These are phyloP conservation scores for Proliferodiscus dingleyae DNA, from an alignment of 2,329 filamentous ascomycete genomes.

Conservation along the genomic window DNA sequence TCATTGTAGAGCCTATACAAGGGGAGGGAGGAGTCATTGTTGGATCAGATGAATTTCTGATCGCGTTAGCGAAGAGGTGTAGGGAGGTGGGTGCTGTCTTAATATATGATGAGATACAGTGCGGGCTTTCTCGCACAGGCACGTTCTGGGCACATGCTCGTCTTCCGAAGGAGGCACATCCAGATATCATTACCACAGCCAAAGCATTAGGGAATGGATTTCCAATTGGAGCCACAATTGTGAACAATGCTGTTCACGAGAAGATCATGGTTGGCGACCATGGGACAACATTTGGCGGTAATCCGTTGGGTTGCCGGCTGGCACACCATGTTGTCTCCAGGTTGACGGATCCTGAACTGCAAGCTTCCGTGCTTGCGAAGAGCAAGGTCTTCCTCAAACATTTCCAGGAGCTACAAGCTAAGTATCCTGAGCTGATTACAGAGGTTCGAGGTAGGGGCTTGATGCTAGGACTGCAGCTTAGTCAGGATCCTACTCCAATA, in stretches of 20 bases:
- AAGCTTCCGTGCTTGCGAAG: conserved; percentile 65
- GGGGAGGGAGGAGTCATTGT: conserved; percentile 91
- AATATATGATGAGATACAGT: conserved; percentile 97
- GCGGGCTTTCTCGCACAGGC: conserved; percentile 82
- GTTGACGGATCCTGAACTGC: conserved; percentile 66
- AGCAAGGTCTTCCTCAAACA: conserved; percentile 53
- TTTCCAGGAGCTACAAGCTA: conserved; percentile 50
- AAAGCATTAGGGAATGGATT: conserved; percentile 97
- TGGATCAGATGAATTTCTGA: conserved; percentile 76
- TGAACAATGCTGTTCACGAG: conserved; percentile 57
- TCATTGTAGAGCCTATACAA: conserved; percentile 95
- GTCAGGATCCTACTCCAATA: conserved; percentile 65
- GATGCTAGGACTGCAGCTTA: conserved; percentile 82
- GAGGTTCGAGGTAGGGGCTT: conserved; percentile 81
- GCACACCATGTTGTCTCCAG: conserved; percentile 81
- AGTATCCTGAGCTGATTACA: conserved; percentile 65
- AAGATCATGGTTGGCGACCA: conserved; percentile 64
- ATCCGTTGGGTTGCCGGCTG: conserved; percentile 63
- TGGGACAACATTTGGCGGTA: conserved; percentile 71
- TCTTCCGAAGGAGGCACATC: conserved; percentile 75
- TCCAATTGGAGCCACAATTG: conserved; percentile 79
- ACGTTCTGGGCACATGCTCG: conserved; percentile 81
- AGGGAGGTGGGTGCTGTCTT: conserved; percentile 82
- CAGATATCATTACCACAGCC: conserved; percentile 88
- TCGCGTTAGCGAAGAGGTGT: conserved; percentile 78